Conservation (phyloP, 495 filamentous ascomycete genomes). For the Hypoxylon subgilvum region DNA sequence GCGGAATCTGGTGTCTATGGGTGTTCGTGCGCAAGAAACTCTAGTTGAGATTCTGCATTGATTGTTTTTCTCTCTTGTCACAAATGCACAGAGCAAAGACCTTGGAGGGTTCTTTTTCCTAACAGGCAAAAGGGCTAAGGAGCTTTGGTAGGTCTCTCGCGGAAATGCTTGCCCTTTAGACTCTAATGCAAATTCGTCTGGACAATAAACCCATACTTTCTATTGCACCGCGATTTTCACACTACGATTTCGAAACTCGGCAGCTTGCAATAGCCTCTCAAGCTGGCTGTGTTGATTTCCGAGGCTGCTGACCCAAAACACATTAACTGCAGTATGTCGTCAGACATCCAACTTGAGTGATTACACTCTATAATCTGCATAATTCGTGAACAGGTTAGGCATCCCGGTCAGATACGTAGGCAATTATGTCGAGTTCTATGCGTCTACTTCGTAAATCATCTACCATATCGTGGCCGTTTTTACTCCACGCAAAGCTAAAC, state of each 20-base stretch:
- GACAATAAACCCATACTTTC: slow-evolving; percentile 46
- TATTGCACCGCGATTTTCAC: slow-evolving; percentile 24
- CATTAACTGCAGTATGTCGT: no score
- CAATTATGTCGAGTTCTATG: no score
- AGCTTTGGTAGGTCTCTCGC: slow-evolving; percentile 53
- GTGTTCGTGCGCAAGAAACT: slow-evolving; percentile 56
- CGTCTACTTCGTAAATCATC: no score
- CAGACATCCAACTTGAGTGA: no score
- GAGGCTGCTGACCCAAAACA: no score
- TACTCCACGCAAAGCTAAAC: no score
- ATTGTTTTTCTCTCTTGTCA: slow-evolving; percentile 49
- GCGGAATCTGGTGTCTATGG: slow-evolving; percentile 60
- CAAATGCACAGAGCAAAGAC: slow-evolving; percentile 54
- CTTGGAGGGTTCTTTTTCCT: slow-evolving; percentile 46
- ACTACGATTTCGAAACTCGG: slow-evolving; percentile 40
- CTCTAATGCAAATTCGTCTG: slow-evolving; percentile 53
- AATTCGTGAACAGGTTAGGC: no score
- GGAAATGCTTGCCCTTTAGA: slow-evolving; percentile 57
- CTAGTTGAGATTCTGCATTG: slow-evolving; percentile 54
- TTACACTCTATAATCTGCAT: no score
- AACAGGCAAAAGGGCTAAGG: slow-evolving; percentile 49
- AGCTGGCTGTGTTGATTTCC: no score
- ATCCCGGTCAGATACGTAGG: no score
- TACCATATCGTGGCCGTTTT: no score
- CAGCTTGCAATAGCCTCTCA: no score